phyloP scores from a whole-genome alignment of 2,329 filamentous ascomycete species.

The Epichloe gansuensis region DNA sequence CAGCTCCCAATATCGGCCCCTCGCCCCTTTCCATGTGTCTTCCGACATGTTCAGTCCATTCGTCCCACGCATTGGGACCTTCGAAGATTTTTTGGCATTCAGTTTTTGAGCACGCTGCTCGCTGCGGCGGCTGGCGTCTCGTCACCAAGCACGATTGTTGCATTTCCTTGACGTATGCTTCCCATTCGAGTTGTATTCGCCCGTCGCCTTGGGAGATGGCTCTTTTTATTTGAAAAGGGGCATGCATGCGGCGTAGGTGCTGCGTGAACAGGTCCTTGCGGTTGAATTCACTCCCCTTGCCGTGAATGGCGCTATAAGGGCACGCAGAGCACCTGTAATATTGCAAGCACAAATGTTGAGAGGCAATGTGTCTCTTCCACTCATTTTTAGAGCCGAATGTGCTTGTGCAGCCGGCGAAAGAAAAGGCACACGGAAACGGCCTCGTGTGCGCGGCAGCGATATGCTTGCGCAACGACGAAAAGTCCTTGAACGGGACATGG shows the following conservation, averaged over 20 bases:
- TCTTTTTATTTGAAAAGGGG: constrained; percentile 51
- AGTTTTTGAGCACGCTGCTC: constrained; percentile 55
- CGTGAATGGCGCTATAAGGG: constrained; percentile 38
- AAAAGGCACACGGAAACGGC: constrained; percentile 76
- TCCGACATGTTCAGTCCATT: constrained; percentile 85
- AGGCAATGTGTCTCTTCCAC: constrained; percentile 90
- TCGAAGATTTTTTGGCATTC: constrained; percentile 63
- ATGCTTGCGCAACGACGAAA: constrained; percentile 52
- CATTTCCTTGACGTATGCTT: constrained; percentile 53
- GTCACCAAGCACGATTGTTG: constrained; percentile 60
- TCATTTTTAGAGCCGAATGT: constrained; percentile 91
- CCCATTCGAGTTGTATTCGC: constrained; percentile 50
- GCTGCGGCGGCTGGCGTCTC: constrained; percentile 55
- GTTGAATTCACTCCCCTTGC: constrained; percentile 65
- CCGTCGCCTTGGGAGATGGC: constrained; percentile 43
- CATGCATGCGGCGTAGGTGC: constrained; percentile 88
- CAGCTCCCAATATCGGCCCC: constrained; percentile 42
- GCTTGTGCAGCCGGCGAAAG: constrained; percentile 68
- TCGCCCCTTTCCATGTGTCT: constrained; percentile 72
- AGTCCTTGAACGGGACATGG: constrained; percentile 54
- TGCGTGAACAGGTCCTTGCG: constrained; percentile 94
- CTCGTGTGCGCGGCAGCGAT: constrained; percentile 56
- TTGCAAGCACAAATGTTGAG: constrained; percentile 67
- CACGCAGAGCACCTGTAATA: constrained; percentile 54
- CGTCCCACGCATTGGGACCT: constrained; percentile 68